Conservation (phyloP, 768 basidiomycete species). For the Boletus subcaerulescens region DNA sequence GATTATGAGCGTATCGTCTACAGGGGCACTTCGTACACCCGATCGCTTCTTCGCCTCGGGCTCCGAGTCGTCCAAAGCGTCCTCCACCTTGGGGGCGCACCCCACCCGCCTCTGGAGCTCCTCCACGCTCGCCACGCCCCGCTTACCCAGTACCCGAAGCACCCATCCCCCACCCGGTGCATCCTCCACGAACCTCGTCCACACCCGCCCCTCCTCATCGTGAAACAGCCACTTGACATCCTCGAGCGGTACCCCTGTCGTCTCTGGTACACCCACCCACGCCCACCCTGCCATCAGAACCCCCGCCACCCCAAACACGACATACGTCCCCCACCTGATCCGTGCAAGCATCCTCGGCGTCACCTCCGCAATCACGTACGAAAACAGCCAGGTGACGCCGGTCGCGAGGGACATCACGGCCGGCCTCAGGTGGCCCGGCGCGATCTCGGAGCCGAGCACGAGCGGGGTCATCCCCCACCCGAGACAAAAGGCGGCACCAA, state of each 20-base stretch:
- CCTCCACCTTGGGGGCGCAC: not conserved
- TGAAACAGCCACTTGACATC: slow-evolving; percentile 35
- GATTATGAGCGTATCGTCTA: not conserved
- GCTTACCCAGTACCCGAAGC: slow-evolving; percentile 23
- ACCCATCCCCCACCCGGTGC: slow-evolving; percentile 33
- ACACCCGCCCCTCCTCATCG: slow-evolving; percentile 15
- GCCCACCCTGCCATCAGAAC: slow-evolving; percentile 33
- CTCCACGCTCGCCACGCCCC: slow-evolving; percentile 24
- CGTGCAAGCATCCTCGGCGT: slow-evolving; percentile 36
- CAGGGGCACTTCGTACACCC: too few species aligned
- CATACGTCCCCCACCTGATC: slow-evolving; percentile 31
- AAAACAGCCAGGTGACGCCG: slow-evolving; percentile 35
- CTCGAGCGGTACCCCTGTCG: slow-evolving; percentile 38
- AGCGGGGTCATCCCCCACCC: slow-evolving; percentile 35
- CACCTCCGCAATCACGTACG: slow-evolving; percentile 37
- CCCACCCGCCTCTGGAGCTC: slow-evolving; percentile 18
- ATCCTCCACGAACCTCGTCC: slow-evolving; percentile 30
- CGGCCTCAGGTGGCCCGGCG: slow-evolving; percentile 36
- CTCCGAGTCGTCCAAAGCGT: too few species aligned
- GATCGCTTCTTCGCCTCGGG: not conserved
- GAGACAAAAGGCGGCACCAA: slow-evolving; percentile 35
- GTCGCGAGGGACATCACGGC: slow-evolving; percentile 32
- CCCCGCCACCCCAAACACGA: slow-evolving; percentile 32
- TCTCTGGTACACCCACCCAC: slow-evolving; percentile 40
- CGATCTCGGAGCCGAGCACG: slow-evolving; percentile 34